These are phyloP conservation scores for Capronia americana DNA, from an alignment of 2,329 filamentous ascomycete genomes.

Conservation along the genomic window DNA sequence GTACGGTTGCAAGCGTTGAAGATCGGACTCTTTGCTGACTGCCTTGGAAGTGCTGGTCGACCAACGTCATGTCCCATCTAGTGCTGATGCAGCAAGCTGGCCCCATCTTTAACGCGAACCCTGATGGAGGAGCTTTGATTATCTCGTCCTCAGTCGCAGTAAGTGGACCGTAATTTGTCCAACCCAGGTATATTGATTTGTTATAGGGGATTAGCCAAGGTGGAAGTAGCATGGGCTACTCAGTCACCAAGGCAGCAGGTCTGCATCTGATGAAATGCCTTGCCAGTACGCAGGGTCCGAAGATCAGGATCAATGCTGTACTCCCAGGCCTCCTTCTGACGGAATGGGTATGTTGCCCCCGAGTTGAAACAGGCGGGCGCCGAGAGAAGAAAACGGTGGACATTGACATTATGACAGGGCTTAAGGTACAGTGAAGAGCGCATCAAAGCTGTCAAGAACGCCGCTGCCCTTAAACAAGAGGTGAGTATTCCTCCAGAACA, in stretches of 20 bases:
- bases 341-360: constrained; percentile 60
- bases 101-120: constrained; percentile 65
- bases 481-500: constrained; percentile 47
- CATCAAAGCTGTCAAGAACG: constrained; percentile 61
- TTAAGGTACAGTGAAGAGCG: constrained; percentile 63
- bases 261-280: constrained; percentile 71
- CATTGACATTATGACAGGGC: constrained; percentile 51
- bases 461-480: constrained; percentile 65
- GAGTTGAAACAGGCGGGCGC: no score
- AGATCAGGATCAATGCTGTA: constrained; percentile 69
- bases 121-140: constrained; percentile 68
- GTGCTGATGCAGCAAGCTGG: constrained; percentile 63
- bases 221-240: constrained; percentile 72
- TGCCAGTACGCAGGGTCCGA: constrained; percentile 66
- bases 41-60: constrained; percentile 60
- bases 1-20: constrained; percentile 44
- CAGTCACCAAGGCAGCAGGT: constrained; percentile 79
- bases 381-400: not conserved
- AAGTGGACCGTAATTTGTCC: constrained; percentile 36
- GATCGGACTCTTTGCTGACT: constrained; percentile 16
- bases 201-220: constrained; percentile 63
- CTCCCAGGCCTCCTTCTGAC: constrained; percentile 70
- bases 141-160: constrained; percentile 69
- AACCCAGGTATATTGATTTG: constrained; percentile 2
- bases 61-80: constrained; percentile 65